Evolutionary conservation across 768 basidiomycete species (phyloP).

Genomic region (Glaciozyma antarctica): DNA sequence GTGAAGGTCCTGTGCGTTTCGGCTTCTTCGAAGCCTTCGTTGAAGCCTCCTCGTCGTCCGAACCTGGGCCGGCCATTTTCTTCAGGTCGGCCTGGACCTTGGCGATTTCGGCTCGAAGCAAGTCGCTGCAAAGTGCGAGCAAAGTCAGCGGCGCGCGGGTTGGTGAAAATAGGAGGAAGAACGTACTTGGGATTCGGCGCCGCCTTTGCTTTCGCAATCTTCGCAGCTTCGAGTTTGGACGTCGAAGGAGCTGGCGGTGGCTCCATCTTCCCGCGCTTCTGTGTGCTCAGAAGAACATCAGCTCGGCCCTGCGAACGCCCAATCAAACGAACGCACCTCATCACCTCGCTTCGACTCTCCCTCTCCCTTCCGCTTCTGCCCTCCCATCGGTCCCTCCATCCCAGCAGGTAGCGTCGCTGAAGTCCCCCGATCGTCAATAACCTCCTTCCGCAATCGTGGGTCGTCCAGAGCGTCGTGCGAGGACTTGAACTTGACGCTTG

Average conservation of each 20-base stretch:
- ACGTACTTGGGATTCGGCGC: slow-evolving; percentile 6
- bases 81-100: slow-evolving; percentile 31
- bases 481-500: slow-evolving; percentile 31
- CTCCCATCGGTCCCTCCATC: slow-evolving; percentile 2
- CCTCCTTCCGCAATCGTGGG: slow-evolving; percentile 19
- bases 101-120: slow-evolving; percentile 32
- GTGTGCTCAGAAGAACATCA: neutral
- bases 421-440: slow-evolving; percentile 32
- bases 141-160: neutral
- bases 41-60: slow-evolving; percentile 19
- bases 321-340: slow-evolving; percentile 3
- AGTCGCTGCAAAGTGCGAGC: slow-evolving; percentile 10
- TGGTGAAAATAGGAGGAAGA: neutral
- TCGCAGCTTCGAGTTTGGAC: neutral
- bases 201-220: slow-evolving; percentile 20
- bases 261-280: slow-evolving; percentile 9
- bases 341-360: neutral
- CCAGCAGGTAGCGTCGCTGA: slow-evolving; percentile 19
- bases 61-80: slow-evolving; percentile 22
- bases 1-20: slow-evolving; percentile 26
- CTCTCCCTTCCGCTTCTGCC: slow-evolving; percentile 6
- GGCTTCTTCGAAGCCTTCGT: slow-evolving; percentile 19
- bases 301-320: neutral
- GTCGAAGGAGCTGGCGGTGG: neutral
- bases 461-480: slow-evolving; percentile 33